Percentiles rank a stretch among this genome's conserved stretches.
Evolutionary conservation across 306 rosid genomes (phyloP).

Genomic region (Prunus campanulata): DNA sequence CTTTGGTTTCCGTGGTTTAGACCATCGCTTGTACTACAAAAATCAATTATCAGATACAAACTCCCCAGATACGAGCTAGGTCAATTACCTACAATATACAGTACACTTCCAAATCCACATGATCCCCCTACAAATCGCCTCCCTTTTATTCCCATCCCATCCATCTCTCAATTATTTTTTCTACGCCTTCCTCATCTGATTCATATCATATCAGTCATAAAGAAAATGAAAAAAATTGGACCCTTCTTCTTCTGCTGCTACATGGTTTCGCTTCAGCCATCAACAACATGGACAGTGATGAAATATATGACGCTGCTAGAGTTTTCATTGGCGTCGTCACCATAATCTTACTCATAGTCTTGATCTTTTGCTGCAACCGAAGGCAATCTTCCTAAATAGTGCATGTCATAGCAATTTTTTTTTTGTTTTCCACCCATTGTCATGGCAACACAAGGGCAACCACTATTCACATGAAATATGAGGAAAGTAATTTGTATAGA

Average conservation of each 20-base stretch:
- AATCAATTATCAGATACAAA: background rate
- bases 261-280: background rate
- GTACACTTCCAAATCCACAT: background rate
- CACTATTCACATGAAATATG: too few species aligned
- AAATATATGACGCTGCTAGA: slow-evolving; percentile 4
- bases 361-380: background rate
- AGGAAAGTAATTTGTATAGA: too few species aligned
- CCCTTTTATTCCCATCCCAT: background rate
- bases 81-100: background rate
- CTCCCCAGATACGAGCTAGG: slow-evolving; percentile 4
- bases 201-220: background rate
- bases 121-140: background rate
- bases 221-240: background rate
- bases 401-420: too few species aligned
- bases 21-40: too few species aligned
- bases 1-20: too few species aligned
- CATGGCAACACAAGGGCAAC: too few species aligned
- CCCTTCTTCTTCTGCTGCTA: background rate
- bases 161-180: background rate
- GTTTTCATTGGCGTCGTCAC: background rate
- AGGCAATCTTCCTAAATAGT: background rate
- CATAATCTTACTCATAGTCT: background rate
- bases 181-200: background rate
- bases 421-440: too few species aligned
- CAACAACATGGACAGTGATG: background rate